Evolutionary conservation across 306 rosid species (phyloP), one percentile per base, ranked within the genome.

Genomic region (Fragaria iinumae): DNA sequence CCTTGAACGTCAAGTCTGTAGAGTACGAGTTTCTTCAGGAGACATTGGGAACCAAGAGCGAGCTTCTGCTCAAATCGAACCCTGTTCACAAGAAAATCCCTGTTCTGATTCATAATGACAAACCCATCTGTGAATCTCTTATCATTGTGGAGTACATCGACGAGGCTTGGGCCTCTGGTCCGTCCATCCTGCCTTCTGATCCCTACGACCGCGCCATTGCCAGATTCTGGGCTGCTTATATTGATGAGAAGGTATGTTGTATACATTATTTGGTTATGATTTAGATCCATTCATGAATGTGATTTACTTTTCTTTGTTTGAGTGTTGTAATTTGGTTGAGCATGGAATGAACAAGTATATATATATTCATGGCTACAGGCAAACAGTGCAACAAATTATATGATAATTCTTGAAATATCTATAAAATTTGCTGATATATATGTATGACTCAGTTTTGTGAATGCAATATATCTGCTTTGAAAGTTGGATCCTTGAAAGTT

Each of bases 41-140:
- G 80, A 36, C 65, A 0, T 23, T 87, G 9, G 78, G 55, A 0
- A 0, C 86, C 49, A 91, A 88, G 67, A 86, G 85, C 52, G 79
- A 83, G 56, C 84, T 90, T 76, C 85, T 88, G 32, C 87, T 90
- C 59, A 77, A 85, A 62, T 85, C 93, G 11, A 90, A 88, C 69
- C 93, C 90, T 0, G 83, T 90, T 4, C 43, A 86, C 82, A 81
- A 90, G 84, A 90, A 85, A 74, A 63, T 88, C 69, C 91, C 90
- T 0, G 91, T 88, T 83, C 87, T 90, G 9, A 71, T 90, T 73
- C 93, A 87, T 16, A 56, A 7, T 0, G 89, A 76, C 57, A 84
- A 82, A 57, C 84, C 96, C 77, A 47, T 90, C 8, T 82, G 82
- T 16, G 92, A 90, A 63, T 90, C 92, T 62, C 70, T 76, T 38